A percentile compares a stretch with the other conserved stretches of the same genome.
Evolutionary conservation across 306 rosid genomes (phyloP).

Genomic region (peach (Prunus persica)): DNA sequence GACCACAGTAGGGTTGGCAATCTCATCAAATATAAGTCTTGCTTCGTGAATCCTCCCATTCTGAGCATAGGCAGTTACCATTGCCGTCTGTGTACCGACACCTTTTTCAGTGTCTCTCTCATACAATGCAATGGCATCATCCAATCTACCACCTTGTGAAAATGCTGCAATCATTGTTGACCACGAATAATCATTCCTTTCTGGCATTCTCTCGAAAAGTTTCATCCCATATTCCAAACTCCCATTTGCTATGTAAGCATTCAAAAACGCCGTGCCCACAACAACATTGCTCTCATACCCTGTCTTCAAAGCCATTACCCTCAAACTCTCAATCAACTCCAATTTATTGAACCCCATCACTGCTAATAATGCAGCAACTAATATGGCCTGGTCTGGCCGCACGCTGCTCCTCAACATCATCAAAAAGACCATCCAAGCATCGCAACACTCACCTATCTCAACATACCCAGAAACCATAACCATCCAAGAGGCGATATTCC

Average conservation of each 20-base stretch:
- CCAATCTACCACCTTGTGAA: constrained; percentile 19
- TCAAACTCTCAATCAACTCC: constrained; percentile 24
- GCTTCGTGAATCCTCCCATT: constrained; percentile 31
- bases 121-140: constrained; percentile 23
- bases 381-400: constrained; percentile 21
- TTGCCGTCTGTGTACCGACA: constrained; percentile 21
- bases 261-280: constrained; percentile 28
- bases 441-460: constrained; percentile 8
- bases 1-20: constrained; percentile 31
- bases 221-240: constrained; percentile 24
- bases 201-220: constrained; percentile 28
- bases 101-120: constrained; percentile 24
- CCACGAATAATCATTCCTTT: constrained; percentile 32
- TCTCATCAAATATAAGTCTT: constrained; percentile 23
- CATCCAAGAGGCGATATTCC: constrained; percentile 28
- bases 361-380: constrained; percentile 31
- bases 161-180: constrained; percentile 31
- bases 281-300: constrained; percentile 28
- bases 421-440: constrained; percentile 23
- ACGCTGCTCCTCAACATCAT: constrained; percentile 21
- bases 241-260: constrained; percentile 30
- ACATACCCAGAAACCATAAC: constrained; percentile 32
- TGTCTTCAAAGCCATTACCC: constrained; percentile 22
- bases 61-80: constrained; percentile 34
- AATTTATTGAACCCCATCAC: constrained; percentile 19